Percentiles rank a stretch among this genome's conserved stretches.
Evolutionary conservation across 1,284 basidiomycete species (phyloP).

Genomic region (Ganoderma boninense): DNA sequence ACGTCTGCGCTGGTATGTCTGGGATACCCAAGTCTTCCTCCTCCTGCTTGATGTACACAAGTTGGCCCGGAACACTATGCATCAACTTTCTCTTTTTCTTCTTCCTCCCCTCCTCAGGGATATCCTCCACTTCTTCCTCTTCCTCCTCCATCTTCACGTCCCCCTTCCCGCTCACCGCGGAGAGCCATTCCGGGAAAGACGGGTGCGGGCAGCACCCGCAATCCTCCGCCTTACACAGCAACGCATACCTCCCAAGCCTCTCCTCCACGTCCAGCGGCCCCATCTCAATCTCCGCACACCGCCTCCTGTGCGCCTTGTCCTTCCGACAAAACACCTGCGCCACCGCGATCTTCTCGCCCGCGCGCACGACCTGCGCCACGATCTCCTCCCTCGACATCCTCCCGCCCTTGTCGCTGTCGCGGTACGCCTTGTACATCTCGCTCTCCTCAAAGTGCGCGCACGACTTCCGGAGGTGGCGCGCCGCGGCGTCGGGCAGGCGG

Average conservation of each 20-base stretch:
- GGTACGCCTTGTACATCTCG: neutral
- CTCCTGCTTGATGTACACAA: neutral
- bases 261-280: slow-evolving; percentile 7
- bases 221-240: slow-evolving; percentile 8
- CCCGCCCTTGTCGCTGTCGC: neutral
- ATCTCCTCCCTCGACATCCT: slow-evolving; percentile 2
- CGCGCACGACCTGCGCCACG: slow-evolving; percentile 3
- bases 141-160: neutral
- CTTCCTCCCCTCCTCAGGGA: neutral
- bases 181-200: neutral
- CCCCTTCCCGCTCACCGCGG: neutral
- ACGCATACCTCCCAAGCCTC: slow-evolving; percentile 7
- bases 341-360: slow-evolving; percentile 13
- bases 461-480: slow-evolving; percentile 8
- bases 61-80: neutral
- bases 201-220: slow-evolving; percentile 11
- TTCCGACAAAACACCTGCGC: slow-evolving; percentile 11
- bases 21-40: neutral
- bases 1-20: neutral
- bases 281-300: slow-evolving; percentile 5
- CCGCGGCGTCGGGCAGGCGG: slow-evolving; percentile 11
- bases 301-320: neutral
- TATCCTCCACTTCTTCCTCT: neutral
- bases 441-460: slow-evolving; percentile 10
- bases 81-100: neutral